Evolutionary conservation across 2,329 filamentous ascomycete genomes (phyloP), one percentile per base, ranked within the genome.

Genomic region (Mycosphaerella sp.): DNA sequence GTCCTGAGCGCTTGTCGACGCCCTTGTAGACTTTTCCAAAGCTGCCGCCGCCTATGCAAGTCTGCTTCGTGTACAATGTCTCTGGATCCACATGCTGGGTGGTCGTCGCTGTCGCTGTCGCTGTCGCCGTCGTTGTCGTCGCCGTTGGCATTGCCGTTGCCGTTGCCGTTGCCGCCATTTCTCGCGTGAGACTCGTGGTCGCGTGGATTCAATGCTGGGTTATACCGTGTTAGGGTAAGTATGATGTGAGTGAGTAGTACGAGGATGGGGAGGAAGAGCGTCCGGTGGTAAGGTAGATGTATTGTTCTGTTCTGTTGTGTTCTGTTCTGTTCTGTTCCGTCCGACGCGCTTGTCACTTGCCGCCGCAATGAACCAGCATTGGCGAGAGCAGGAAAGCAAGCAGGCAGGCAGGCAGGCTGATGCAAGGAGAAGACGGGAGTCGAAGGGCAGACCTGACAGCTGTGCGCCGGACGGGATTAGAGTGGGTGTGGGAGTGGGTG

Each of bases 21-120:
- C 93, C 93, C 79, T 97, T 97, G 79, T 91, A 98, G 56, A 98
- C 93, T 72, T 94, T 95, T 66, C 93, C 93, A 74, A 98, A 98
- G 71, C 91, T 97, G 55, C 93, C 93, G 62, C 93, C 93, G 62
- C 93, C 91, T 89, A 77, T 76, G 65, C 74, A 76, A 61, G 72
- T 69, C 61, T 77, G 74, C 73, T 95, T 96, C 56, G 88, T 94
- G 71, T 96, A 98, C 47, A 97, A 79, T 55, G 85, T 81, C 73
- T 94, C 89, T 3, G 93, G 93, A 71, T 97, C 91, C 49, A 87
- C 78, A 50, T 58, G 61, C 55, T 62, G 58, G 28, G 55, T 58
- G 44, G 56, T 50, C 18, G 61, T 59, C 62, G 64, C 63, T 41
- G 27, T 45, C 43, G 47, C 46, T 39, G 41, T 9, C 14, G 12